phyloP scores from a whole-genome alignment of 306 rosid genomes.

The Lithocarpus polystachyus region DNA sequence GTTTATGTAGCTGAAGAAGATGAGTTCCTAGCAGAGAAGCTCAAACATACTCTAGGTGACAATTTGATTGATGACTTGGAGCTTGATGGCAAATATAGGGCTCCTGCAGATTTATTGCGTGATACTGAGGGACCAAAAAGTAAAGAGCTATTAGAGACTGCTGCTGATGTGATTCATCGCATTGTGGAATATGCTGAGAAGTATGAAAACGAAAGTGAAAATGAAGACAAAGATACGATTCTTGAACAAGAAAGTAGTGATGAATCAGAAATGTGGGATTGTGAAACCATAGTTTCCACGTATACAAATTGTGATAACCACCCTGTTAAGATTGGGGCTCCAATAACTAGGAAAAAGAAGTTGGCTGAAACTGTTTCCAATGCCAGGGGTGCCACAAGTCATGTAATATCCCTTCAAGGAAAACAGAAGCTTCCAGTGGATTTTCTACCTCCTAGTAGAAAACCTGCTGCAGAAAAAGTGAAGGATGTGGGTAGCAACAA shows the following conservation, averaged over 20 bases:
- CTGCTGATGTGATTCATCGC: slow-evolving; percentile 59
- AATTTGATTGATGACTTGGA: slow-evolving; percentile 42
- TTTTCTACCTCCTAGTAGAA: slow-evolving; percentile 62
- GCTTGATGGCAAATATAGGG: slow-evolving; percentile 49
- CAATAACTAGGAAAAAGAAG: slow-evolving; percentile 63
- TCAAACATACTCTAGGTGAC: slow-evolving; percentile 43
- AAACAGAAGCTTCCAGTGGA: slow-evolving; percentile 76
- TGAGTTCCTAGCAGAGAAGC: slow-evolving; percentile 64
- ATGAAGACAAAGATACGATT: slow-evolving; percentile 39
- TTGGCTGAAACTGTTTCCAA: slow-evolving; percentile 60
- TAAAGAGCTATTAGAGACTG: slow-evolving; percentile 48
- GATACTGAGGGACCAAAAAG: slow-evolving; percentile 26
- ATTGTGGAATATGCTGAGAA: slow-evolving; percentile 76
- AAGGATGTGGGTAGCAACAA: slow-evolving; percentile 34
- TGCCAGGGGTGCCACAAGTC: slow-evolving; percentile 48
- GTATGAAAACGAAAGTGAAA: slow-evolving; percentile 74
- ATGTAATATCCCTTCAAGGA: slow-evolving; percentile 64
- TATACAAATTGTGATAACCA: slow-evolving; percentile 86
- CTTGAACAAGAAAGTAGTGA: slow-evolving; percentile 76
- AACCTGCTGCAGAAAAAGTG: slow-evolving; percentile 43
- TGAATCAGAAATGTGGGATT: slow-evolving; percentile 88
- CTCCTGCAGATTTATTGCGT: slow-evolving; percentile 67
- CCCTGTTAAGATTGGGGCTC: slow-evolving; percentile 75
- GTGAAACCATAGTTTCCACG: slow-evolving; percentile 85
- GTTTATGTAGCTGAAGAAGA: slow-evolving; percentile 55